Conservation (phyloP, 2,329 filamentous ascomycete genomes). For the Shiraia bambusicola region DNA sequence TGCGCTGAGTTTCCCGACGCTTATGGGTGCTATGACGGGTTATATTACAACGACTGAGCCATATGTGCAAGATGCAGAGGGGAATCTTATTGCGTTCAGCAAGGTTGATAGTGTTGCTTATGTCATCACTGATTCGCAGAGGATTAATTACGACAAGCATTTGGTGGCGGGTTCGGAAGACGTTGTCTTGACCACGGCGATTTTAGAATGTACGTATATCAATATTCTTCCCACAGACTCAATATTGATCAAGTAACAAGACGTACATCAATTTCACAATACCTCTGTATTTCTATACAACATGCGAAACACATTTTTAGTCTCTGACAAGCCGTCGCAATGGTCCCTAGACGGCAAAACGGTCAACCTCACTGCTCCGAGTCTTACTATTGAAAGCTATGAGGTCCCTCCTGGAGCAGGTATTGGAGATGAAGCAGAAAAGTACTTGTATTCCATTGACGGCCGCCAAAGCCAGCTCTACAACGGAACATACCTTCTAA, state of each 20-base stretch:
- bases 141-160: constrained; percentile 20
- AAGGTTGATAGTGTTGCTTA: constrained; percentile 16
- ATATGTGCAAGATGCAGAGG: constrained; percentile 28
- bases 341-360: constrained; percentile 4
- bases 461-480: constrained; percentile 22
- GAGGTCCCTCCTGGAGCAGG: not conserved
- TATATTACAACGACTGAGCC: constrained; percentile 37
- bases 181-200: constrained; percentile 7
- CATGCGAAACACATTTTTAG: not conserved
- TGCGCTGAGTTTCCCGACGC: constrained; percentile 41
- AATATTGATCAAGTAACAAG: not conserved
- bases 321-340: not conserved
- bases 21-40: constrained; percentile 45
- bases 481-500: constrained; percentile 19
- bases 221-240: not conserved
- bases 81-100: constrained; percentile 28
- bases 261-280: not conserved
- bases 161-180: constrained; percentile 17
- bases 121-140: constrained; percentile 19
- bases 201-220: constrained; percentile 18
- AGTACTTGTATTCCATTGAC: constrained; percentile 9
- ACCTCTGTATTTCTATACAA: not conserved
- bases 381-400: constrained; percentile 18
- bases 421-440: not conserved
- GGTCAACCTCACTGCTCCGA: constrained; percentile 9